Base-by-base conservation (phyloP, 140 eudicot species). In the Cichorium intybus region DNA sequence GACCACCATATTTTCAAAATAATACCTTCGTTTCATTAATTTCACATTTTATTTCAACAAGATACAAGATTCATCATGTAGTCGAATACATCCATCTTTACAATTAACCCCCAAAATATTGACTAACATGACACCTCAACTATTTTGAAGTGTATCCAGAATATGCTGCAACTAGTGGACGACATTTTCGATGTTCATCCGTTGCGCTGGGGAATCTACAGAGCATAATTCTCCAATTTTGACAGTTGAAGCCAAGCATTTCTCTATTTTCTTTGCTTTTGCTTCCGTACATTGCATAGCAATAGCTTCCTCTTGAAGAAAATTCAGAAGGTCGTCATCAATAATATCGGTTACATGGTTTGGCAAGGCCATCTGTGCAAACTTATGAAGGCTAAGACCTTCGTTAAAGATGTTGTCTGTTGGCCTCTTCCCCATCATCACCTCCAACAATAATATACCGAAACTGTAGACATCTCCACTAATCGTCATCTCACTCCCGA, bases 401-500 rank as follows among this genome's bases (percentile, higher is more conserved):
- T 68, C 60, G 1, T 7, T 52, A 51, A 75, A 75, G 16, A 59
- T 59, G 55, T 51, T 21, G 17, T 66, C 69, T 12, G 63, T 74
- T 6, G 73, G 79, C 37, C 24, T 57, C 51, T 74, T 66, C 24
- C 73, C 62, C 0, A 63, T 74, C 68, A 74, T 63, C 31, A 55
- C 57, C 56, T 73, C 78, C 18, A 73, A 15, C 4, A 73, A 14
- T 55, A 63, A 21, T 50, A 74, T 48, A 28, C 79, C 79, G n/a
- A 45, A 74, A 52, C 79, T 74, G 29, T 74, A 74, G 3, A 74
- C 43, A 18, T 74, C 79, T 20, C 79, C 70, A 29, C 53, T 48
- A 20, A 17, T 39, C 5, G 64, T 47, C 74, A 66, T 61, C 35
- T 58, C 79, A 58, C 24, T 41, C 47, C 74, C 79, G 12, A 74